These are phyloP conservation scores for Myxozyma kluyveri DNA, from an alignment of 805 yeast genomes.

Conservation along the genomic window DNA sequence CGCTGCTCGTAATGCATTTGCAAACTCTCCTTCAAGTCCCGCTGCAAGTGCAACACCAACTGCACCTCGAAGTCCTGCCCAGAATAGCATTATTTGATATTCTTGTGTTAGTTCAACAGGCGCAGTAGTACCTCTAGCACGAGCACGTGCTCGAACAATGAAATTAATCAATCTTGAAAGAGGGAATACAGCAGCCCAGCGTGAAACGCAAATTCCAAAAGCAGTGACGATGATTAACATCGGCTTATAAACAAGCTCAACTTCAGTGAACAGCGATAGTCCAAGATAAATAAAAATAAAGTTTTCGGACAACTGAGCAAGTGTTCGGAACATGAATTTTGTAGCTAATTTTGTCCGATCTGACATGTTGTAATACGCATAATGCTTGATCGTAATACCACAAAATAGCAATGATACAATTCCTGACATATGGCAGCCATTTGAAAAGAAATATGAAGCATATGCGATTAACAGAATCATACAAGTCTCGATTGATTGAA, in stretches of 20 bases:
- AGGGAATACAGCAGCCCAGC: conserved; percentile 98
- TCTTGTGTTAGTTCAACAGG: conserved; percentile 92
- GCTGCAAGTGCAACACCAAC: conserved; percentile 98
- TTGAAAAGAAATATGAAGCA: conserved; percentile 94
- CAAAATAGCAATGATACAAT: conserved; percentile 74
- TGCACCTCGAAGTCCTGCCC: conserved; percentile 99
- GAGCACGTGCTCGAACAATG: conserved; percentile 60
- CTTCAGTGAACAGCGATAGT: conserved; percentile 90
- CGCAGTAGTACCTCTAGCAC: conserved; percentile 36
- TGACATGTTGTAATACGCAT: conserved; percentile 96
- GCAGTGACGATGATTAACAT: conserved; percentile 85
- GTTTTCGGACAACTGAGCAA: conserved; percentile 94
- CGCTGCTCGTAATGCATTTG: conserved; percentile 83
- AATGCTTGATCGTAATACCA: conserved; percentile 94
- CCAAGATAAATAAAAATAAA: conserved; percentile 95
- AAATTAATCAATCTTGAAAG: conserved; percentile 80
- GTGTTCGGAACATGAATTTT: conserved; percentile 85
- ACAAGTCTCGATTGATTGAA: conserved; percentile 97
- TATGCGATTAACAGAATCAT: conserved; percentile 85
- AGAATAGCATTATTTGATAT: conserved; percentile 97
- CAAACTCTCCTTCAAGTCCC: conserved; percentile 94
- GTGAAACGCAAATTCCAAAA: conserved; percentile 79
- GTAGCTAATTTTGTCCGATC: conserved; percentile 95
- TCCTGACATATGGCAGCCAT: conserved; percentile 99
- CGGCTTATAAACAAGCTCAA: conserved; percentile 92